A percentile compares a stretch with the other conserved stretches of the same genome.
Conservation (phyloP, 2,329 filamentous ascomycete genomes). For the Metarhizium rileyi region DNA sequence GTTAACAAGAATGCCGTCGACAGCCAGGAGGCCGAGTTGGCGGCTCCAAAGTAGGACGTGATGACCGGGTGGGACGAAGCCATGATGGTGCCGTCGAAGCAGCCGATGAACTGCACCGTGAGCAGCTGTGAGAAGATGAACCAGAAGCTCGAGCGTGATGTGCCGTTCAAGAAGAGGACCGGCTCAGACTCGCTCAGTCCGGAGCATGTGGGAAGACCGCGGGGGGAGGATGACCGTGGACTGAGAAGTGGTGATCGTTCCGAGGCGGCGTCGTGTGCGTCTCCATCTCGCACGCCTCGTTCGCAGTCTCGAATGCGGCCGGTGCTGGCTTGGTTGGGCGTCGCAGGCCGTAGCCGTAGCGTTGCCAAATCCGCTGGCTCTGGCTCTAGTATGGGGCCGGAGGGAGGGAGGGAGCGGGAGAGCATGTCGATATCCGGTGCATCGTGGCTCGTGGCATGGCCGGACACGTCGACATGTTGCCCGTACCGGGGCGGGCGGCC, state of each 20-base stretch:
- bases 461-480: not conserved
- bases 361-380: constrained; percentile 31
- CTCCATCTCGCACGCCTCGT: not conserved
- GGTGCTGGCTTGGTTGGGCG: constrained; percentile 7
- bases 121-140: constrained; percentile 51
- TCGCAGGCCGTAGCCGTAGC: constrained; percentile 23
- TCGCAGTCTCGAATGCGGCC: not conserved
- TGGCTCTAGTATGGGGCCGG: constrained; percentile 30
- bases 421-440: constrained; percentile 15
- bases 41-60: constrained; percentile 67
- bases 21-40: constrained; percentile 74
- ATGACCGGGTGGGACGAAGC: constrained; percentile 73
- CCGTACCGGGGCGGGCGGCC: not conserved
- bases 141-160: constrained; percentile 46
- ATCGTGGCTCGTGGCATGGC: not conserved
- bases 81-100: constrained; percentile 74
- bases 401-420: constrained; percentile 29
- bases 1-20: constrained; percentile 72
- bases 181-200: not conserved
- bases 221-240: constrained; percentile 2
- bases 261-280: constrained; percentile 2
- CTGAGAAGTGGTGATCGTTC: constrained; percentile 19
- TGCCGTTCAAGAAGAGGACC: constrained; percentile 33
- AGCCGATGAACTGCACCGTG: constrained; percentile 46
- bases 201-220: constrained; percentile 5